Base-by-base conservation (phyloP, 305 asterid species). In the Petunia hybrid region DNA sequence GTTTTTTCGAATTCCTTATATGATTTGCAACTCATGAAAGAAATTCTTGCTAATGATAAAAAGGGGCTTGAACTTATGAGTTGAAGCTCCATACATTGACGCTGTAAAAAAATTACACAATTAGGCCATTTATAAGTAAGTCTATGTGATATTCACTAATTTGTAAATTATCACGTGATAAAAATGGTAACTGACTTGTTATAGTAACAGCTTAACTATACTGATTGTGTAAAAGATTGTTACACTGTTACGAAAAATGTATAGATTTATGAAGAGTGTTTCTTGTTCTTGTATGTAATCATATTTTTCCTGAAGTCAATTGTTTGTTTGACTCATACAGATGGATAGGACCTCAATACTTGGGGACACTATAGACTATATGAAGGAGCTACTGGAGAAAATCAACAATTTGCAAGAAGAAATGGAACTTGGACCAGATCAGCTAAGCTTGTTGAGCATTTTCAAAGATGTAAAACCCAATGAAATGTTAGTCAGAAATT, bases 271-370 rank as follows among this genome's bases (percentile, higher is more conserved):
- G 13, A 12, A 4, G 8, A 12, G 22, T 4, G 14, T 42, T 7
- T 8, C 8, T 10, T 13, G 31, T 16, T 16, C 1, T 62, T 77
- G 9, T 46, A 31, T 14, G 42, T 77, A 40, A 61, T 43, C 60
- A 5, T 40, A 41, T 35, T 16, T 39, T 62, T 41, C 16, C 36
- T 43, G 56, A 59, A 40, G 67, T 40, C 8, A 40, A 76, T 41
- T 76, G 40, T 9, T 16, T 59, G 6, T 41, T 41, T 36, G 3
- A 8, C 43, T 14, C 60, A 36, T 8, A 80, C 84, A 93, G 97
- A 93, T 93, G 97, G 98, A 91, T 73, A 87, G 97, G 64, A 91
- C 97, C 67, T 90, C 98, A 0, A 91, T 91, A 81, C 88, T 93
- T 8, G 95, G 98, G 12, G 98, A 93, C 84, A 89, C 98, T 1